Evolutionary conservation across 108 stramenopile genomes (phyloP), one percentile per base, ranked within the genome.

Genomic region (Cyclotella baltica): DNA sequence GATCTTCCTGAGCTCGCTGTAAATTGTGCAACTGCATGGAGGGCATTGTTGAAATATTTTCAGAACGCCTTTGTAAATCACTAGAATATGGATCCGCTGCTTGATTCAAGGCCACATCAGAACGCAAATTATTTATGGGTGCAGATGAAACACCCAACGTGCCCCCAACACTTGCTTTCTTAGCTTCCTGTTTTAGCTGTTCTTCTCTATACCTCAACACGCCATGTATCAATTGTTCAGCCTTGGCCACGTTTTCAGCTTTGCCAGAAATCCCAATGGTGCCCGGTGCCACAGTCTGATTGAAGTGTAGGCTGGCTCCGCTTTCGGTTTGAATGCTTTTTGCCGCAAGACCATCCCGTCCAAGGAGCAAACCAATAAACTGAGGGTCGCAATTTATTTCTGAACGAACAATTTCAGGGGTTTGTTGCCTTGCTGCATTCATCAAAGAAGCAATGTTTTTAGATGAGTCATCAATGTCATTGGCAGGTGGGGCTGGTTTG

Each of bases 291-390:
- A 87, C 85, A 57, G 84, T 76, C 67, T 97, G 96, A 81, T 97
- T 93, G 40, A 95, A 93, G 55, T 89, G 89, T 16, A 97, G 89
- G 29, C 73, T 82, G 3, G 96, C 94, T 29, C 90, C 90, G 75
- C 89, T 93, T 48, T 88, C 81, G 63, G 94, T 89, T 63, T 95
- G 94, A 51, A 97, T 97, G 57, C 91, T 80, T 75, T 97, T 97
- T 29, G 94, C 89, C 0, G 90, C 91, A 93, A 94, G 92, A 23
- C 91, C 96, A 29, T 91, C 87, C 37, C 91, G 87, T 28, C 93
- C 94, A 77, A 97, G 90, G 73, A 97, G 75, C 22, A 93, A 76
- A 11, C 93, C 89, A 15, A 97, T 90, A 77, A 90, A 94, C 28
- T 91, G 85, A 48, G 90, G 76, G 61, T 97, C 93, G 58, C 93